These are phyloP conservation scores for Spathaspora passalidarum DNA, from an alignment of 805 yeast species.

Conservation along the genomic window DNA sequence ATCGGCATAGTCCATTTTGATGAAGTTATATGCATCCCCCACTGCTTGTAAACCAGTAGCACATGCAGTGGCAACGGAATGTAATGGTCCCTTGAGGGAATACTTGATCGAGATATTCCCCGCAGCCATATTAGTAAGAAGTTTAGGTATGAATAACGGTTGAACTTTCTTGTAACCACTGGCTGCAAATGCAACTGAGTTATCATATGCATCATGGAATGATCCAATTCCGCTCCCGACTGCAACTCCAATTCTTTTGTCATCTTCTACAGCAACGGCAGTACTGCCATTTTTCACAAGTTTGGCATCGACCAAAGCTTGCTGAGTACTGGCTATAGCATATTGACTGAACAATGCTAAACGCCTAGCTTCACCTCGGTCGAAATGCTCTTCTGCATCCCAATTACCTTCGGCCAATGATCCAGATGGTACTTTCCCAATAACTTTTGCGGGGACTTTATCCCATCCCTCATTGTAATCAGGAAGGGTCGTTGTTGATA, in stretches of 20 bases:
- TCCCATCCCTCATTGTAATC: constrained; percentile 45
- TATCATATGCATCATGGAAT: constrained; percentile 66
- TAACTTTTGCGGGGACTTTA: constrained; percentile 65
- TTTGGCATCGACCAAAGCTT: constrained; percentile 71
- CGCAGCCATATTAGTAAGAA: constrained; percentile 90
- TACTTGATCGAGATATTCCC: constrained; percentile 82
- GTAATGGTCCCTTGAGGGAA: constrained; percentile 81
- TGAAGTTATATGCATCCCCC: constrained; percentile 87
- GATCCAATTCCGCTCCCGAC: constrained; percentile 94
- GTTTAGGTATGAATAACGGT: constrained; percentile 82
- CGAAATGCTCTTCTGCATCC: constrained; percentile 50
- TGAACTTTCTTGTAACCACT: constrained; percentile 64
- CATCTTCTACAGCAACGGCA: constrained; percentile 15
- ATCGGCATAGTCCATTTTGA: constrained; percentile 75
- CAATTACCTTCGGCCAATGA: constrained; percentile 44
- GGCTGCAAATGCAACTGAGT: constrained; percentile 47
- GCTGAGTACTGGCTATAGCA: constrained; percentile 71
- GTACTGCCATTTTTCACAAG: constrained; percentile 19
- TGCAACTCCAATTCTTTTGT: constrained; percentile 61
- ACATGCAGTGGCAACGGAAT: constrained; percentile 90
- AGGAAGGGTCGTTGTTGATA: constrained; percentile 46
- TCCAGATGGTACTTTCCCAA: constrained; percentile 70
- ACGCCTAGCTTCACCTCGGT: constrained; percentile 52
- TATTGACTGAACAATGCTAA: constrained; percentile 73
- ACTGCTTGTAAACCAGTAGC: constrained; percentile 94